Conservation (phyloP, 345 rosid genomes). For the Schrenkiella parvula region DNA sequence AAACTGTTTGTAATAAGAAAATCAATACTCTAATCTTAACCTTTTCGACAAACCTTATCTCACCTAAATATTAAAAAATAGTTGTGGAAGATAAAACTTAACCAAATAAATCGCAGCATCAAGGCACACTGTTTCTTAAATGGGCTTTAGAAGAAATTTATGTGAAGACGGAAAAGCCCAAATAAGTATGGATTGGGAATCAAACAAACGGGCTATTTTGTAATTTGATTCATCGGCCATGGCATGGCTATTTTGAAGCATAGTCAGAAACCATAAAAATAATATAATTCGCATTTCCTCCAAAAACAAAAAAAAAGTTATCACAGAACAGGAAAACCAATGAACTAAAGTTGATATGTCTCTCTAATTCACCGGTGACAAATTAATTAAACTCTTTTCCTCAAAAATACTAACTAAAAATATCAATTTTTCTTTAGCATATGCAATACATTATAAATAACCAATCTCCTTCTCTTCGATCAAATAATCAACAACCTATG, state of each 20-base stretch:
- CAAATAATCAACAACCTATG: conserved; percentile 27
- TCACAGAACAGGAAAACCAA: background rate
- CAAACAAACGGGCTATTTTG: background rate
- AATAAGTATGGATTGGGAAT: background rate
- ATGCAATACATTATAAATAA: conserved; percentile 11
- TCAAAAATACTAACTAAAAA: conserved; percentile 1
- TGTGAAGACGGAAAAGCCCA: background rate
- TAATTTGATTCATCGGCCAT: background rate
- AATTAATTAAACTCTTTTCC: background rate
- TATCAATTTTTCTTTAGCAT: background rate
- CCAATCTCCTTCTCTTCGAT: background rate
- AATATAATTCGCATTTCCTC: background rate
- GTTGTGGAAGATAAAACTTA: too few relatives aligned
- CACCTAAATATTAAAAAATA: too few relatives aligned
- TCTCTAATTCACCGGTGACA: conserved; percentile 16
- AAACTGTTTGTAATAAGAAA: too few relatives aligned
- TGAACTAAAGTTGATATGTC: conserved; percentile 1
- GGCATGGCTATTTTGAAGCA: background rate
- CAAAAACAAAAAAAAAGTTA: background rate
- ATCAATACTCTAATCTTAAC: too few relatives aligned
- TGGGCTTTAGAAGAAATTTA: background rate
- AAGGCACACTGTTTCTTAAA: background rate
- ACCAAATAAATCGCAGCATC: background rate
- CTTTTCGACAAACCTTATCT: too few relatives aligned
- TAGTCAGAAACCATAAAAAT: background rate